phyloP scores from a whole-genome alignment of 208 protist species.

The Angomonas ambiguus region DNA sequence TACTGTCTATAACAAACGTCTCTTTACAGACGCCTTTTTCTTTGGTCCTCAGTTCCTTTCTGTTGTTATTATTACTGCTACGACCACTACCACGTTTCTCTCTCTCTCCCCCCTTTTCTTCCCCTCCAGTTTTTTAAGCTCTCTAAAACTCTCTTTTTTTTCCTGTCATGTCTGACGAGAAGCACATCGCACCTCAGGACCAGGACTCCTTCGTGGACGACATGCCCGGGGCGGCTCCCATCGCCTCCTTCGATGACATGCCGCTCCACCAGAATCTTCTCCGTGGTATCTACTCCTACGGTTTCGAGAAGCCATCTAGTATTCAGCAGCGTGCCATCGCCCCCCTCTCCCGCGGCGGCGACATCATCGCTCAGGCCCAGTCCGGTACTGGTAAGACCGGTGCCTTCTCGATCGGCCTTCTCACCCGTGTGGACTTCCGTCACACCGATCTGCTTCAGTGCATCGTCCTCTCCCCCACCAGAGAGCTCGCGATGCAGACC shows the following conservation, averaged over 20 bases:
- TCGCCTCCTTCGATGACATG: conserved; percentile 97
- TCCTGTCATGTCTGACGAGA: conserved; percentile 68
- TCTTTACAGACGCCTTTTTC: no score
- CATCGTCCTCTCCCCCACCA: conserved; percentile 95
- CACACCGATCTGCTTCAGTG: conserved; percentile 84
- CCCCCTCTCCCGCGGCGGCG: conserved; percentile 88
- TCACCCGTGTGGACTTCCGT: conserved; percentile 91
- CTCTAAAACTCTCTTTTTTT: conserved; percentile 59
- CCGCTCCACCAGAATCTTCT: conserved; percentile 95
- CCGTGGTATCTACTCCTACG: conserved; percentile 98
- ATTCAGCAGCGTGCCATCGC: conserved; percentile 98
- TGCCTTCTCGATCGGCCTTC: conserved; percentile 96
- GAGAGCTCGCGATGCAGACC: conserved; percentile 96
- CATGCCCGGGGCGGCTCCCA: conserved; percentile 83
- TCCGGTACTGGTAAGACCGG: conserved; percentile 98
- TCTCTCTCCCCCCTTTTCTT: conserved; percentile 10
- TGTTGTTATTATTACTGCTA: background rate
- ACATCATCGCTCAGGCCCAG: conserved; percentile 97
- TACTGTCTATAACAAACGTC: no score
- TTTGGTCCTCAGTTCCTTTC: no score
- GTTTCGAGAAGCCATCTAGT: conserved; percentile 98
- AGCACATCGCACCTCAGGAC: conserved; percentile 78
- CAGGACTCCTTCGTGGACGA: conserved; percentile 91
- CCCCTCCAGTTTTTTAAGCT: conserved; percentile 28
- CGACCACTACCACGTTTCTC: background rate